These are phyloP conservation scores for Coemansia sp. DNA, from an alignment of 192 early-diverging fungal genomes.

Conservation along the genomic window DNA sequence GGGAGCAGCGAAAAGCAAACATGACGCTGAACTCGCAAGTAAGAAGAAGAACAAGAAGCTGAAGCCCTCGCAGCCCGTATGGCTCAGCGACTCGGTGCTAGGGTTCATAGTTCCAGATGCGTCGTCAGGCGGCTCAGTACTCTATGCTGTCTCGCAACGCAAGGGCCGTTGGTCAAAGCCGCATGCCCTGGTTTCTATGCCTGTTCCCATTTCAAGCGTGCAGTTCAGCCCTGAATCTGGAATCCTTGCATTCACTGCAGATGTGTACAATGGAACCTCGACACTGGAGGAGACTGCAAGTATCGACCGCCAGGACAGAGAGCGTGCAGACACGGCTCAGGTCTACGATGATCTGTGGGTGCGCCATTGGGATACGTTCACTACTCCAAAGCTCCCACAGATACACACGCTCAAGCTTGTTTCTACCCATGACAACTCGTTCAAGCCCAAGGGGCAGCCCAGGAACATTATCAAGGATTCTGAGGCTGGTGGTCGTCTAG, in stretches of 20 bases:
- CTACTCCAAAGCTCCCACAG: slow-evolving; percentile 61
- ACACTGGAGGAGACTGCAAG: slow-evolving; percentile 59
- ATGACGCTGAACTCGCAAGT: neutral
- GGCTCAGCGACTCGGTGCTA: slow-evolving; percentile 38
- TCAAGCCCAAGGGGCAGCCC: slow-evolving; percentile 16
- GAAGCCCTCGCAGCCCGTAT: slow-evolving; percentile 48
- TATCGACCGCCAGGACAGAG: slow-evolving; percentile 51
- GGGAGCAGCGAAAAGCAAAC: neutral
- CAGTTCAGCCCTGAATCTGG: slow-evolving; percentile 58
- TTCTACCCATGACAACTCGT: slow-evolving; percentile 34
- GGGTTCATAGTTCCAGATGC: slow-evolving; percentile 35
- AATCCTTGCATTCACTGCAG: slow-evolving; percentile 66
- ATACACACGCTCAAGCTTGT: slow-evolving; percentile 59
- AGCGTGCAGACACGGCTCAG: slow-evolving; percentile 60
- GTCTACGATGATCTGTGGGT: slow-evolving; percentile 75
- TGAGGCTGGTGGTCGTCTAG: slow-evolving; percentile 53
- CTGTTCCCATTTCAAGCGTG: slow-evolving; percentile 58
- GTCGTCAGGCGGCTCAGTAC: slow-evolving; percentile 27
- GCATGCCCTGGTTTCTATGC: slow-evolving; percentile 39
- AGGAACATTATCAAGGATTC: slow-evolving; percentile 42
- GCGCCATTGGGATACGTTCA: slow-evolving; percentile 78
- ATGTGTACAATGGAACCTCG: slow-evolving; percentile 60
- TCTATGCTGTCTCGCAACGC: slow-evolving; percentile 51
- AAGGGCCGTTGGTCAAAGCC: slow-evolving; percentile 47
- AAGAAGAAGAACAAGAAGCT: slow-evolving; percentile 8